Percentiles rank a stretch among this genome's conserved stretches.
Evolutionary conservation across 495 filamentous ascomycete species (phyloP).

Genomic region (Tuber brumale): DNA sequence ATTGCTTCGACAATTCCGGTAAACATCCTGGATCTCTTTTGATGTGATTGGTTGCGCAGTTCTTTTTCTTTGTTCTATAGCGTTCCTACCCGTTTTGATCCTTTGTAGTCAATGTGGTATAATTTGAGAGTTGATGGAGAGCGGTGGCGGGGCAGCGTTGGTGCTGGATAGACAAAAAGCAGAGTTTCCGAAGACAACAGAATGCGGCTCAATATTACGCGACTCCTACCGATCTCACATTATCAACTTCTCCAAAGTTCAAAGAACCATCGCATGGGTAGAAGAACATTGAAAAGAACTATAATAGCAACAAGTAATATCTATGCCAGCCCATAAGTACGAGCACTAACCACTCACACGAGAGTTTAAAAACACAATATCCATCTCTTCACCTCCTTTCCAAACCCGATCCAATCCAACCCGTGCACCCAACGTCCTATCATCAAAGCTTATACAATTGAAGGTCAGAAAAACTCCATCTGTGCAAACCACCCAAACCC

Average conservation of each 20-base stretch:
- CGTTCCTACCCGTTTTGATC: neutral
- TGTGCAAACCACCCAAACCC: neutral
- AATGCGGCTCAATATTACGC: neutral
- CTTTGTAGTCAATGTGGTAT: neutral
- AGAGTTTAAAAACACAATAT: slow-evolving; percentile 5
- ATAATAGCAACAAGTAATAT: neutral
- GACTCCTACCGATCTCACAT: neutral
- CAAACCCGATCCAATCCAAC: neutral
- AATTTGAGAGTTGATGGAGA: neutral
- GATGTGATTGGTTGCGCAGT: neutral
- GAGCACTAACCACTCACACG: neutral
- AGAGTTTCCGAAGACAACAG: neutral
- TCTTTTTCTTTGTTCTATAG: neutral
- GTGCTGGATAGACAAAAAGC: neutral
- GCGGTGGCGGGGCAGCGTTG: neutral
- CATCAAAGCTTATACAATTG: slow-evolving; percentile 3
- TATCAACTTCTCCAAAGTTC: neutral
- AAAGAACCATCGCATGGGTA: neutral
- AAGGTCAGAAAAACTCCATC: slow-evolving; percentile 3
- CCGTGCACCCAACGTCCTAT: neutral
- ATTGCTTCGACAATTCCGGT: slow-evolving; percentile 94
- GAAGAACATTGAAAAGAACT: neutral
- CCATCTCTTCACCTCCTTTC: neutral
- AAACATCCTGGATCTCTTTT: slow-evolving; percentile 61
- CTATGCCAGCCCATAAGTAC: neutral